These are phyloP conservation scores for Penicillium vulpinum DNA, from an alignment of 2,329 filamentous ascomycete genomes.

Conservation along the genomic window DNA sequence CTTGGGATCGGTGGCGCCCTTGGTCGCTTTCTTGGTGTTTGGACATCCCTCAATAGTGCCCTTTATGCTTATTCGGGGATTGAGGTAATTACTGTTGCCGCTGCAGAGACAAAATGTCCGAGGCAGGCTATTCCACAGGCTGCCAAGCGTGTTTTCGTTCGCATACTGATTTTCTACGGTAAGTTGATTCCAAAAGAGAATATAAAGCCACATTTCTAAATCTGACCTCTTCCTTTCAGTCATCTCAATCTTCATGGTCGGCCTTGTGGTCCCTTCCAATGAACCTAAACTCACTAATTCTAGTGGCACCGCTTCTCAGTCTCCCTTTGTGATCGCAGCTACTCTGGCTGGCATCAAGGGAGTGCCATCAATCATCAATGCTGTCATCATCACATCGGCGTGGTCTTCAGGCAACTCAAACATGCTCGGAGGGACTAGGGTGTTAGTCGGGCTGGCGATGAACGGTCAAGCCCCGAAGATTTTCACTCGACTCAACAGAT, in stretches of 20 bases:
- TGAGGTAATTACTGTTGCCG: slow-evolving; percentile 10
- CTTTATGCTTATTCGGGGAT: slow-evolving; percentile 11
- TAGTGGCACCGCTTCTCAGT: slow-evolving; percentile 6
- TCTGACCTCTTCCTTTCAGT: background rate
- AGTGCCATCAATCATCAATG: slow-evolving; percentile 14
- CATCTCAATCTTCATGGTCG: background rate
- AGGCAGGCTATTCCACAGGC: slow-evolving; percentile 12
- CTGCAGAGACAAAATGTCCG: slow-evolving; percentile 11
- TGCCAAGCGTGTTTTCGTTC: slow-evolving; percentile 8
- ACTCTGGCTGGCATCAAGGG: slow-evolving; percentile 5
- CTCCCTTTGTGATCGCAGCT: slow-evolving; percentile 10
- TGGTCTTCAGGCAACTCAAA: slow-evolving; percentile 8
- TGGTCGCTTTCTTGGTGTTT: slow-evolving; percentile 14
- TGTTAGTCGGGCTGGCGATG: slow-evolving; percentile 4
- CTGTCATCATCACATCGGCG: slow-evolving; percentile 9
- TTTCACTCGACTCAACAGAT: slow-evolving; percentile 9
- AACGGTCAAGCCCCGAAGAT: slow-evolving; percentile 8
- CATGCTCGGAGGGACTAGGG: slow-evolving; percentile 8
- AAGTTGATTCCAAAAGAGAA: background rate
- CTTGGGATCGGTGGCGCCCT: slow-evolving; percentile 1
- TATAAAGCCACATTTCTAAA: background rate
- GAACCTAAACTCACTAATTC: background rate
- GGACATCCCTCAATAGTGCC: slow-evolving; percentile 7
- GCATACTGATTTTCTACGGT: slow-evolving; percentile 7
- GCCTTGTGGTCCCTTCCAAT: slow-evolving; percentile 5